These are phyloP conservation scores for Moesziomyces antarcticus DNA, from an alignment of 1,284 basidiomycete species.

Conservation along the genomic window DNA sequence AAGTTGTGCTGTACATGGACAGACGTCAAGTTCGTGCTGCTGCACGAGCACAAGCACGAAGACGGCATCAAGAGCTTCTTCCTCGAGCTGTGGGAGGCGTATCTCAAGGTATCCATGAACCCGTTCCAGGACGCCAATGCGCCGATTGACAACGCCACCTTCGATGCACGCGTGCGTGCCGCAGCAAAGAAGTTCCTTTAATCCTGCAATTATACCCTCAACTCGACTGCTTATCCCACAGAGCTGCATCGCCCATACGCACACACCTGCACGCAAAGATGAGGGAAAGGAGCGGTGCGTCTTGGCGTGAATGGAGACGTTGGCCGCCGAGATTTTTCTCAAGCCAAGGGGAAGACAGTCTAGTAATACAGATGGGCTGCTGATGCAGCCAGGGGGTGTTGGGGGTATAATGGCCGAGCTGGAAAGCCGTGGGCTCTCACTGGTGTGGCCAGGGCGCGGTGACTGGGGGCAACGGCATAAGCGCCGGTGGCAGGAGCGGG, in stretches of 20 bases:
- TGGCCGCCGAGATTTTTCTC: background rate
- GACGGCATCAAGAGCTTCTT: slow-evolving; percentile 66
- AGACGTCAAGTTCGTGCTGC: slow-evolving; percentile 64
- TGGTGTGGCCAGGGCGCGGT: background rate
- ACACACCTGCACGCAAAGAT: no score
- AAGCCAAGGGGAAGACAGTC: background rate
- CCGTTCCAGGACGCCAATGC: slow-evolving; percentile 62
- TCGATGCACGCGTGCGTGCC: slow-evolving; percentile 55
- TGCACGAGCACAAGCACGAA: slow-evolving; percentile 66
- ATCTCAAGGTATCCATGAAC: slow-evolving; percentile 61
- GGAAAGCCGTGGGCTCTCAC: background rate
- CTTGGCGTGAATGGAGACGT: slow-evolving; percentile 16
- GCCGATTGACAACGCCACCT: slow-evolving; percentile 54
- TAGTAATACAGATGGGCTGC: background rate
- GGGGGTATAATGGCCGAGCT: background rate
- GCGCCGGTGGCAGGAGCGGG: background rate
- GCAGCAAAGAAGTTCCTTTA: slow-evolving; percentile 62
- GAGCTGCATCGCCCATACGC: background rate
- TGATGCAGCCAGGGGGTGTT: no score
- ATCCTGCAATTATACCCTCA: slow-evolving; percentile 6
- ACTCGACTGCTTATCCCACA: no score
- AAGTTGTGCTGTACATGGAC: background rate
- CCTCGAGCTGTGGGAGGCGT: slow-evolving; percentile 65
- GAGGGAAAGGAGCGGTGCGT: slow-evolving; percentile 1
- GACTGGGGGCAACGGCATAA: background rate